Evolutionary conservation across 768 basidiomycete species (phyloP), one percentile per base, ranked within the genome.

Genomic region (Naematelia aurantialba): DNA sequence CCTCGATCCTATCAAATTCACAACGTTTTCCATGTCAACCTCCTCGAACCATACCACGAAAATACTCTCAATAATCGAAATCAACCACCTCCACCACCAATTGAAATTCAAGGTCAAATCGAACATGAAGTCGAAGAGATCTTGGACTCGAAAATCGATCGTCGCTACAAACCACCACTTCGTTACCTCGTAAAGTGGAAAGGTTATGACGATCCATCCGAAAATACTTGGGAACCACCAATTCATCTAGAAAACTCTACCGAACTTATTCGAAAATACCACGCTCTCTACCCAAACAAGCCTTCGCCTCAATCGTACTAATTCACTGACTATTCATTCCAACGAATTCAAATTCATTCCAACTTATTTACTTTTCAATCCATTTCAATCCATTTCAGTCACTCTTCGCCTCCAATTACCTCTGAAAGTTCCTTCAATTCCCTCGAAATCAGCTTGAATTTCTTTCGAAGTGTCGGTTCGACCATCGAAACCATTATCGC

Each of bases 1-100:
- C 66, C 63, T 8, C 21, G 52, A 0, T 34, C 54, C 26, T 44
- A 57, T 53, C 30, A 30, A 17, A 56, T 65, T 27, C 70, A 72
- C 45, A 57, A 58, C 19, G 62, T 62, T 4, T 65, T 72, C 50
- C 60, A 67, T 46, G 59, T 66, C 4, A 30, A 64, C n/a, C 52
- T 63, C 3, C 58, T 69, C 13, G 11, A 11, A 49, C 47, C 47
- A 12, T 49, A 49, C 22, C 22, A 11, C 12, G 12, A 11, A 49
- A 49, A 49, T 22, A 49, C 11, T 12, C 13, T 49, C 22, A 12
- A 12, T 49, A 12, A 11, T 11, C 47, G 47, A 11, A 11, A 13
- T 49, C 47, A 49, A 49, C 47, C 12, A 49, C 47, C 47, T 13
- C 47, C 47, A 12, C 47, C 47, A 49, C 47, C 47, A 12, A 22